These are phyloP conservation scores for Penicillium griseofulvum DNA, from an alignment of 2,329 filamentous ascomycete genomes.

Conservation along the genomic window DNA sequence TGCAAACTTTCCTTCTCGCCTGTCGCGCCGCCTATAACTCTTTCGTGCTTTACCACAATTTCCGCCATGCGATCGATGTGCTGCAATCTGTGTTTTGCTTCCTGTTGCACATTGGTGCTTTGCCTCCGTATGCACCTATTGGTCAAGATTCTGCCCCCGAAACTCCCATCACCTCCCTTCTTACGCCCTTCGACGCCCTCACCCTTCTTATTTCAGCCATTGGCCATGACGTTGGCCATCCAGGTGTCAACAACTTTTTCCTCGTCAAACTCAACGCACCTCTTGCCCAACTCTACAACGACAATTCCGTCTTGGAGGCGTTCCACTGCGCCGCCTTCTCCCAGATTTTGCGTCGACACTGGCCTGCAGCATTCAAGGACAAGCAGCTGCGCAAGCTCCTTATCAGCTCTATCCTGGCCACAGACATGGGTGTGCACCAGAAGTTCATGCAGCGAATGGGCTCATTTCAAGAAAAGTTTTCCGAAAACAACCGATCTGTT, in stretches of 20 bases:
- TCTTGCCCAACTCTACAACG: conserved; percentile 92
- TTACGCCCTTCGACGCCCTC: conserved; percentile 84
- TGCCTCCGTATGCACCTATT: conserved; percentile 63
- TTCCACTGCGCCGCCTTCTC: conserved; percentile 98
- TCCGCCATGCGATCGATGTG: conserved; percentile 94
- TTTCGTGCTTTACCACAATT: conserved; percentile 97
- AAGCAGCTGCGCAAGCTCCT: conserved; percentile 79
- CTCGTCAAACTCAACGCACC: conserved; percentile 88
- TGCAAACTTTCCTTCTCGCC: conserved; percentile 81
- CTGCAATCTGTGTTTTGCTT: conserved; percentile 92
- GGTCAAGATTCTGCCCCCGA: conserved; percentile 33
- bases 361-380: conserved; percentile 79
- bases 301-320: conserved; percentile 91
- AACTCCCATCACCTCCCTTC: conserved; percentile 69
- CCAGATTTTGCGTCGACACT: conserved; percentile 88
- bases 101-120: conserved; percentile 72
- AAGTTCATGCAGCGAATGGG: conserved; percentile 90
- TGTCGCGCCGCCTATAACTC: conserved; percentile 93
- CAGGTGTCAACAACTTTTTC: conserved; percentile 97
- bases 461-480: conserved; percentile 75
- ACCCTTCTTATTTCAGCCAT: conserved; percentile 93
- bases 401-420: conserved; percentile 96
- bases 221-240: conserved; percentile 95
- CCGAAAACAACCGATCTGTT: conserved; percentile 60
- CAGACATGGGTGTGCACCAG: conserved; percentile 95